These are phyloP conservation scores for Plasmodium cynomolgi DNA, from an alignment of 169 alveolate species.

Conservation along the genomic window DNA sequence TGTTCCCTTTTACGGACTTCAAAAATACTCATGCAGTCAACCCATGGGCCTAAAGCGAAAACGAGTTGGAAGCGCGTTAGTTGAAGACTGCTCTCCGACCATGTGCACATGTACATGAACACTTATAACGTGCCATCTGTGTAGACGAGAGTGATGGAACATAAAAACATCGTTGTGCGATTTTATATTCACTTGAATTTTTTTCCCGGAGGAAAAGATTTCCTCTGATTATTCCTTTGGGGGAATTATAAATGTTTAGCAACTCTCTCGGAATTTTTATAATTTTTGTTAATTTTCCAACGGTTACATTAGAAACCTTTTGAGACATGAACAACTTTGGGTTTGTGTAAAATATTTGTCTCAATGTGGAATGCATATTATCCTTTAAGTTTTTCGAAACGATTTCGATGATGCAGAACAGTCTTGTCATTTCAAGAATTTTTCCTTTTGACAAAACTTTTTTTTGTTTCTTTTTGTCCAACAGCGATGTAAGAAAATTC, in stretches of 20 bases:
- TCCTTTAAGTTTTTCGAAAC: slow-evolving; percentile 26
- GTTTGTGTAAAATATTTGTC: slow-evolving; percentile 78
- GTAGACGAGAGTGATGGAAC: background rate
- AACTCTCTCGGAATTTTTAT: slow-evolving; percentile 75
- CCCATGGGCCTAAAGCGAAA: slow-evolving; percentile 51
- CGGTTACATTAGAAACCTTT: slow-evolving; percentile 58
- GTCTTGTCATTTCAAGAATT: slow-evolving; percentile 54
- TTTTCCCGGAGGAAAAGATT: slow-evolving; percentile 49
- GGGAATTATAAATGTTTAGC: slow-evolving; percentile 74
- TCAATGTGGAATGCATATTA: slow-evolving; percentile 61
- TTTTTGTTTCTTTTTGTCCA: slow-evolving; percentile 41
- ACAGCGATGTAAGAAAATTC: slow-evolving; percentile 14
- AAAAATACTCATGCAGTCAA: slow-evolving; percentile 66
- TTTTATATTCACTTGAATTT: slow-evolving; percentile 30
- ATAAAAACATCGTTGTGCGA: background rate
- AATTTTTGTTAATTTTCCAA: slow-evolving; percentile 75
- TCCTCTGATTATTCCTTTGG: slow-evolving; percentile 78
- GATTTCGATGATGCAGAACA: slow-evolving; percentile 47
- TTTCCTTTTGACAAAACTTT: slow-evolving; percentile 31
- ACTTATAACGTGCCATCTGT: background rate
- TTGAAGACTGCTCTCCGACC: background rate
- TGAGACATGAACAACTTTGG: slow-evolving; percentile 74
- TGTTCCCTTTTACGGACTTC: slow-evolving; percentile 18
- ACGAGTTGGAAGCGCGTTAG: background rate
- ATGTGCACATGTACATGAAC: background rate